Percentiles rank a stretch among this genome's conserved stretches.
phyloP scores from a whole-genome alignment of 345 rosid genomes.

The Lepidium aucheri region DNA sequence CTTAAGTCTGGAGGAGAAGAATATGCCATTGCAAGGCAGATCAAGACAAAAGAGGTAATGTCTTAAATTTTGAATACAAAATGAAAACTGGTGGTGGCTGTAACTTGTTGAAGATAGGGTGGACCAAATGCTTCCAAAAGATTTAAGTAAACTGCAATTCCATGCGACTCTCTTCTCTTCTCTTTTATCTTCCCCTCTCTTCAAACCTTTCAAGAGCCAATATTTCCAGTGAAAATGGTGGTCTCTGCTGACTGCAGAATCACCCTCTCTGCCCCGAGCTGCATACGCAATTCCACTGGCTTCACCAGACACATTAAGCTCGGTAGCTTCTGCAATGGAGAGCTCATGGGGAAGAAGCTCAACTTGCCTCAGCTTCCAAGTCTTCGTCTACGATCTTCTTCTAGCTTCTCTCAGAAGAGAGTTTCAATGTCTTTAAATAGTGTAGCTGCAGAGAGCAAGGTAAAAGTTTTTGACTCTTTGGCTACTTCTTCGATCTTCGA shows the following conservation, averaged over 20 bases:
- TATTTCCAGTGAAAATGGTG: constrained; percentile 33
- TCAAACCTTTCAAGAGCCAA: constrained; percentile 11
- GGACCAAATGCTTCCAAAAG: constrained; percentile 36
- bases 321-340: constrained; percentile 47
- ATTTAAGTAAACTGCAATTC: constrained; percentile 29
- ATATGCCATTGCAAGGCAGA: constrained; percentile 17
- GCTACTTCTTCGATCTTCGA: background rate
- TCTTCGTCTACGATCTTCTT: constrained; percentile 6
- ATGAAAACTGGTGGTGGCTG: constrained; percentile 52
- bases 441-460: constrained; percentile 46
- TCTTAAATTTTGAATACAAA: constrained; percentile 8
- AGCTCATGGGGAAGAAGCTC: constrained; percentile 69
- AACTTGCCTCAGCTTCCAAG: constrained; percentile 21
- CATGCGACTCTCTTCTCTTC: constrained; percentile 12
- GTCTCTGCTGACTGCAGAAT: constrained; percentile 54
- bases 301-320: constrained; percentile 32
- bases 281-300: constrained; percentile 27
- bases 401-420: constrained; percentile 16
- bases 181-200: background rate
- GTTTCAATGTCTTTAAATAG: constrained; percentile 50
- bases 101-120: constrained; percentile 63
- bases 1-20: background rate
- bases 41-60: constrained; percentile 19
- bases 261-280: constrained; percentile 45
- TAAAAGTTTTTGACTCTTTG: background rate